Conservation (phyloP, 2,329 filamentous ascomycete genomes). For the Sporothrix humicola region DNA sequence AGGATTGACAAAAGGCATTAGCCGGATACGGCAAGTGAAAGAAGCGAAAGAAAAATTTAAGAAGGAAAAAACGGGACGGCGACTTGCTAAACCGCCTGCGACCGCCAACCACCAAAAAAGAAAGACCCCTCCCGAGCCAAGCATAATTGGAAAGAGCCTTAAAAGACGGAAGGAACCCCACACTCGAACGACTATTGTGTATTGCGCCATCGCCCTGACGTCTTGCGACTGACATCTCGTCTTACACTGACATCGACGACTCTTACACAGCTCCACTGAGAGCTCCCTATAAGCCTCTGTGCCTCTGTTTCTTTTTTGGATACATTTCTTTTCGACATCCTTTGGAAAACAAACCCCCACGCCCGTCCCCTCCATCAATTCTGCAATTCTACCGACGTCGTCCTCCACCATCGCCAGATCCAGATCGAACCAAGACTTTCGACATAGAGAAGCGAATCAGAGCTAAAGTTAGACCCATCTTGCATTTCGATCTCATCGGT, state of each 20-base stretch:
- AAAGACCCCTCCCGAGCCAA: neutral
- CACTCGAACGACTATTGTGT: neutral
- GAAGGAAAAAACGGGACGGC: conserved; percentile 9
- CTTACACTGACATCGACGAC: neutral
- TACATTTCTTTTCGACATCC: neutral
- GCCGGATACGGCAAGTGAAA: conserved; percentile 28
- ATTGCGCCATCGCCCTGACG: conserved; percentile 28
- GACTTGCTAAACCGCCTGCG: neutral
- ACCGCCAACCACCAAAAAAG: neutral
- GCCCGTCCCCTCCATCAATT: neutral
- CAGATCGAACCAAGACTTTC: conserved; percentile 14
- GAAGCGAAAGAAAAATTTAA: conserved; percentile 3
- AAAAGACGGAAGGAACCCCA: conserved; percentile 24
- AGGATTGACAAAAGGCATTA: neutral
- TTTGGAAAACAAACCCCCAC: conserved; percentile 6
- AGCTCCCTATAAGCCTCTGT: neutral
- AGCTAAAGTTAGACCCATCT: neutral
- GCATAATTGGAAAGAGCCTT: conserved; percentile 4
- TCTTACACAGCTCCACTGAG: neutral
- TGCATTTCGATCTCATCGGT: conserved; percentile 14
- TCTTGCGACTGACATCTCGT: conserved; percentile 24
- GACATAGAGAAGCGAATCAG: neutral
- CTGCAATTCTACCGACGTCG: neutral
- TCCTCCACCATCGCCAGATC: neutral
- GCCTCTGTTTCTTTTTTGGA: neutral